Evolutionary conservation across 2,329 filamentous ascomycete genomes (phyloP), one percentile per base, ranked within the genome.

Genomic region (Thielaviopsis musarum): DNA sequence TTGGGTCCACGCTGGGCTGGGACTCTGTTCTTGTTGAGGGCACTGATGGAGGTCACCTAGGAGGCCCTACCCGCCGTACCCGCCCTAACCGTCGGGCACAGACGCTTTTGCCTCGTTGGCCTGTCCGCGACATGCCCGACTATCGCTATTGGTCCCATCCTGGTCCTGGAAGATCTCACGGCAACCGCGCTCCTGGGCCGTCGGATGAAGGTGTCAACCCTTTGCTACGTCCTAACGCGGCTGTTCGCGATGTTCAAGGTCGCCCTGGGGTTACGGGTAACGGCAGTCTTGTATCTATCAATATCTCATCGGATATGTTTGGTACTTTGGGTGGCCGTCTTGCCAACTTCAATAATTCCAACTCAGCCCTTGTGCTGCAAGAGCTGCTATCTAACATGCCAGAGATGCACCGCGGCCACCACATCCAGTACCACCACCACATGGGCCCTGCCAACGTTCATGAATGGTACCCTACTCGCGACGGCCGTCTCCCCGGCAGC

Each of bases 161-260:
- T 10, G n/a, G 22, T n/a, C 57, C 49, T 51, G 24, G 34, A 10
- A 54, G 55, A 26, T 54, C 57, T 6, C 57, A 54, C 3, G n/a
- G 34, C 21, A 34, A 22, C 49, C 41, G 60, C 10, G 22, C 81
- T 60, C 70, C 77, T 58, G 76, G 76, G 54, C 74, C 72, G 21
- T 74, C 78, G 34, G 89, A 95, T 64, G 91, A 96, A 68, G 90
- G 89, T 3, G 77, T 83, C 22, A 96, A 97, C 67, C 91, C 91
- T 52, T 76, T 97, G 13, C 80, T 97, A 58, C 85, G 90, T 64
- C 84, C 88, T 53, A 70, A 68, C 54, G 72, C 73, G 22, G 66
- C 71, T 26, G 69, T 67, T 24, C 72, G 73, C 59, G 77, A 82
- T 19, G 67, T 67, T 38, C 66, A 75, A 9, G 75, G 78, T 57